Evolutionary conservation across 73 alveolate genomes (phyloP).

Genomic region (Breviolum minutum): DNA sequence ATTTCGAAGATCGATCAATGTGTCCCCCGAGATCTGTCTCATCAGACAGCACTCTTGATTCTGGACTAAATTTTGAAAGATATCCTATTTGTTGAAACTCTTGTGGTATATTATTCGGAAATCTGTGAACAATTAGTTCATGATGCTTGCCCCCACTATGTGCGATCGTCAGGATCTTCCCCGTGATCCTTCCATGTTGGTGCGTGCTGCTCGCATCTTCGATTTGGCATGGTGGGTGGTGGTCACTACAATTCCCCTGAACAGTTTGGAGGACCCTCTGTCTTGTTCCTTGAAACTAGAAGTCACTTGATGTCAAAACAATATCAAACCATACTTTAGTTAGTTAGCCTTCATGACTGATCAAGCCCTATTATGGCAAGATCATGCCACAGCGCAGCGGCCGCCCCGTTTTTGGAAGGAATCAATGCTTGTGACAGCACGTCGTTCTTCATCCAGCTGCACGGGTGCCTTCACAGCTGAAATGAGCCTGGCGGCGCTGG

Average conservation of each 20-base stretch:
- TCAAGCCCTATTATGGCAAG: neutral
- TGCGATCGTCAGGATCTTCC: neutral
- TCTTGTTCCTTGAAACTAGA: neutral
- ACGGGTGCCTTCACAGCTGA: conserved; percentile 13
- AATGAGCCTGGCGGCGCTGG: neutral
- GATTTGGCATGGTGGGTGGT: neutral
- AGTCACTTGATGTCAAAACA: neutral
- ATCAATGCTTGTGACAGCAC: neutral
- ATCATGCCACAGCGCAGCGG: neutral
- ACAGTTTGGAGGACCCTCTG: neutral
- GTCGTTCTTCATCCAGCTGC: neutral
- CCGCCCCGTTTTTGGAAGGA: neutral
- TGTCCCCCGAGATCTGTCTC: neutral
- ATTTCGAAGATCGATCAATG: neutral
- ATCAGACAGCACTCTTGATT: neutral
- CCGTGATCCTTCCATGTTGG: neutral
- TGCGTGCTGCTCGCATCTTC: neutral
- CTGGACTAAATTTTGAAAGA: neutral
- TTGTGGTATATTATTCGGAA: neutral
- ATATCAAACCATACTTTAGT: neutral
- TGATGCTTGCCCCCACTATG: neutral
- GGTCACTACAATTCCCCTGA: neutral
- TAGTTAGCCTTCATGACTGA: neutral
- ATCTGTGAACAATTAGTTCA: neutral
- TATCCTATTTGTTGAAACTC: no score